These are phyloP conservation scores for Hortaea werneckii DNA, from an alignment of 2,329 filamentous ascomycete species.

Conservation along the genomic window DNA sequence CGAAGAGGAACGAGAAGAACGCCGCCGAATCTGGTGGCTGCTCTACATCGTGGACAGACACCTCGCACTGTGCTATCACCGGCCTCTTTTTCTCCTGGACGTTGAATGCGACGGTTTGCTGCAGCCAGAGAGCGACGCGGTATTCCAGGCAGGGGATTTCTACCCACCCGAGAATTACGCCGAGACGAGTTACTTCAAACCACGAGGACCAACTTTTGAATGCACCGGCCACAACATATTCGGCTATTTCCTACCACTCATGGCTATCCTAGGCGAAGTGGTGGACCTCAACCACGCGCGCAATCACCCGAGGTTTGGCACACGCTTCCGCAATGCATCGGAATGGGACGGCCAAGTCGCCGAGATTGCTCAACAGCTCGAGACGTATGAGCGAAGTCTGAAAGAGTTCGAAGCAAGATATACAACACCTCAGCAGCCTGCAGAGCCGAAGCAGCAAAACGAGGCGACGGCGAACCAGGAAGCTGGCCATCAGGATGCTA, in stretches of 20 bases:
- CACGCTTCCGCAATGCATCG: slow-evolving; percentile 57
- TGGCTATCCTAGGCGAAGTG: slow-evolving; percentile 86
- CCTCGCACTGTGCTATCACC: slow-evolving; percentile 82
- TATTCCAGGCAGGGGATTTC: slow-evolving; percentile 80
- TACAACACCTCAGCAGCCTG: slow-evolving; percentile 18
- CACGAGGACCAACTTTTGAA: slow-evolving; percentile 65
- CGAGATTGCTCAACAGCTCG: slow-evolving; percentile 70
- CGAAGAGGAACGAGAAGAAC: slow-evolving; percentile 75
- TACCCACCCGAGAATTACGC: slow-evolving; percentile 38
- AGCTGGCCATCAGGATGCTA: slow-evolving; percentile 41
- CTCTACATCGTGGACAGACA: slow-evolving; percentile 85
- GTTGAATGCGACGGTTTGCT: slow-evolving; percentile 73
- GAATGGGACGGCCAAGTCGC: slow-evolving; percentile 72
- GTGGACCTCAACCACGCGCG: slow-evolving; percentile 82
- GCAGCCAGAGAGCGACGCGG: slow-evolving; percentile 77
- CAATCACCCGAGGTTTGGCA: slow-evolving; percentile 76
- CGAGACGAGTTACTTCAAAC: slow-evolving; percentile 40
- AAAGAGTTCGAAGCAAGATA: slow-evolving; percentile 49
- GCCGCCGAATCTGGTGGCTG: slow-evolving; percentile 87
- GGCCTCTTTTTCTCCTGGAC: slow-evolving; percentile 79
- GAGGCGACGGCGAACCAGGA: slow-evolving; percentile 20
- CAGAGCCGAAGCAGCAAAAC: slow-evolving; percentile 12
- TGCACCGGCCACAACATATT: slow-evolving; percentile 84
- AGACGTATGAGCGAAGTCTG: slow-evolving; percentile 69
- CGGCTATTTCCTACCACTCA: slow-evolving; percentile 81